These are phyloP conservation scores for Schrenkiella parvula DNA, from an alignment of 345 rosid genomes.

Conservation along the genomic window DNA sequence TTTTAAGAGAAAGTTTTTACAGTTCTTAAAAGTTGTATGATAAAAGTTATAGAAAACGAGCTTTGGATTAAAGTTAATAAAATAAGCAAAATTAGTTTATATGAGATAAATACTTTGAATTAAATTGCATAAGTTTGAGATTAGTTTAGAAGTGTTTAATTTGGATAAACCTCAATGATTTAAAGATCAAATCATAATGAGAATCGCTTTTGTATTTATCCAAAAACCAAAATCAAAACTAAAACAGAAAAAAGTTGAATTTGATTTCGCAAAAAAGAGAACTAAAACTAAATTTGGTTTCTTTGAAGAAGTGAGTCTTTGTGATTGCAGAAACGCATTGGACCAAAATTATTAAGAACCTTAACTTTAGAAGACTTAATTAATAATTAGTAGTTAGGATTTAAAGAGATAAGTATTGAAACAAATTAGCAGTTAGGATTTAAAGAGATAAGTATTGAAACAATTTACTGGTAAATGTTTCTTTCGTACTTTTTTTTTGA, in stretches of 20 bases:
- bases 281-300: not conserved
- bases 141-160: not conserved
- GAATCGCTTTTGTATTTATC: not conserved
- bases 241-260: not conserved
- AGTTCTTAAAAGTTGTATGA: not conserved
- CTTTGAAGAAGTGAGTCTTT: not conserved
- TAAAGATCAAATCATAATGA: too few species aligned
- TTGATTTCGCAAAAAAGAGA: not conserved
- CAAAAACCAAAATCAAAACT: not conserved
- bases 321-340: not conserved
- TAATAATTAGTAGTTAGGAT: not conserved
- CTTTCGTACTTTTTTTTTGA: not conserved
- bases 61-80: not conserved
- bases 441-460: not conserved
- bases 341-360: not conserved
- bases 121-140: not conserved
- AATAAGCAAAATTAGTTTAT: not conserved
- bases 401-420: not conserved
- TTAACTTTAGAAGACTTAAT: not conserved
- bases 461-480: not conserved
- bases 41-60: not conserved
- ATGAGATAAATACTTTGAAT: too few species aligned
- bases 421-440: not conserved
- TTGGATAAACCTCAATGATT: not conserved
- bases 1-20: not conserved